These are phyloP conservation scores for Echinosophora koreensis DNA, from an alignment of 306 rosid genomes.

Conservation along the genomic window DNA sequence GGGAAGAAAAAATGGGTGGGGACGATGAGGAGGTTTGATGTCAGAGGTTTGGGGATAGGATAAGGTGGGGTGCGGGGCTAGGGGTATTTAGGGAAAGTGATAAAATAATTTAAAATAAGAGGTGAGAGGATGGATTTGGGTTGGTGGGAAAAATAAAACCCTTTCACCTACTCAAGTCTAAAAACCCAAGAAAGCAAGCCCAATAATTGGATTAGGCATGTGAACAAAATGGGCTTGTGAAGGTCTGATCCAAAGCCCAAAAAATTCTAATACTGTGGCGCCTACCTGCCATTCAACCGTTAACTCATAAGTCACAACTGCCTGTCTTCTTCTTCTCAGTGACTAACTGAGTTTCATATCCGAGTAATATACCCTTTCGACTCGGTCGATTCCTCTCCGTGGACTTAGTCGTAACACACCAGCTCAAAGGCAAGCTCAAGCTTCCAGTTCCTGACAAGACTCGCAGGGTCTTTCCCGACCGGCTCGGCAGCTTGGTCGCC, in stretches of 20 bases:
- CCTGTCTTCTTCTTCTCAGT: conserved; percentile 51
- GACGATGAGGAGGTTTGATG: too few relatives aligned
- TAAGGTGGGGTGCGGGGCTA: too few relatives aligned
- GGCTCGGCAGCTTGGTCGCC: too few relatives aligned
- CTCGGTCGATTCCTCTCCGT: conserved; percentile 16
- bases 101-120: too few relatives aligned
- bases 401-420: conserved; percentile 41
- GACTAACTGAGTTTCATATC: conserved; percentile 41
- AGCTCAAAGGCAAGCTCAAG: conserved; percentile 71
- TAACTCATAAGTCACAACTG: conserved; percentile 59
- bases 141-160: too few relatives aligned
- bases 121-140: too few relatives aligned
- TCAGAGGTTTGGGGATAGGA: too few relatives aligned
- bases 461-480: conserved; percentile 27
- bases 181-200: too few relatives aligned
- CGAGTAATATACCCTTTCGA: conserved; percentile 35
- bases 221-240: neutral
- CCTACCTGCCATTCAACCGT: conserved; percentile 61
- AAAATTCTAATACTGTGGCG: conserved; percentile 3
- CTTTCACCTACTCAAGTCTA: too few relatives aligned
- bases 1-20: too few relatives aligned
- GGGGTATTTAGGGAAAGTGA: too few relatives aligned
- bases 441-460: conserved; percentile 63
- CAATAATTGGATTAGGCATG: neutral
- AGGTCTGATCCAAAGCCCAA: neutral